phyloP scores from a whole-genome alignment of 2,329 filamentous ascomycete genomes.

The Alternaria novae-zelandiae region DNA sequence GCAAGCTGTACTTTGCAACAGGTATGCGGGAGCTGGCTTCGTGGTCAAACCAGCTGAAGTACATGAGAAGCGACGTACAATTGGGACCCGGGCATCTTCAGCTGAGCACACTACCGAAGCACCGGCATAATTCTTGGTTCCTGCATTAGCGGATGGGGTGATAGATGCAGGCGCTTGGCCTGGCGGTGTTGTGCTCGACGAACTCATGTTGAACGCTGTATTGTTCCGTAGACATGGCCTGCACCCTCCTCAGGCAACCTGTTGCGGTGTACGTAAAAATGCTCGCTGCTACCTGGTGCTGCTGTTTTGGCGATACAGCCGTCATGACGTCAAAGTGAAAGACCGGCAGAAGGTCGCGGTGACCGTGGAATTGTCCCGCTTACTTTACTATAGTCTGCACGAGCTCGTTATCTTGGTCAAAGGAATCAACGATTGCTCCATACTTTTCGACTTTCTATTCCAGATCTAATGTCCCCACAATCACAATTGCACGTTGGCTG shows the following conservation, averaged over 20 bases:
- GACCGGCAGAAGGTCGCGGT: background rate
- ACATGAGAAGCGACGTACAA: conserved; percentile 13
- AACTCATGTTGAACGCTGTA: background rate
- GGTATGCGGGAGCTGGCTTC: conserved; percentile 8
- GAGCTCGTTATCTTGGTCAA: background rate
- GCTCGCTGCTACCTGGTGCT: background rate
- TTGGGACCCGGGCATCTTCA: conserved; percentile 3
- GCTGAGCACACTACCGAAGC: background rate
- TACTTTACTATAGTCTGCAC: background rate
- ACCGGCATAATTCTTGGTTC: background rate
- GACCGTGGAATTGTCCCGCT: background rate
- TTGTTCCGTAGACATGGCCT: background rate
- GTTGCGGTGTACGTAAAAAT: background rate
- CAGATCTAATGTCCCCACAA: background rate
- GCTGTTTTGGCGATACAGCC: background rate
- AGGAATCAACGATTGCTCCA: background rate
- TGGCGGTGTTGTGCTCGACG: background rate
- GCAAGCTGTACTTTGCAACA: conserved; percentile 2
- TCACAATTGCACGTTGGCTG: background rate
- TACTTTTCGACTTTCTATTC: background rate
- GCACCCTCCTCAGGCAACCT: background rate
- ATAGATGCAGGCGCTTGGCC: background rate
- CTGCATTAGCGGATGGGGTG: background rate
- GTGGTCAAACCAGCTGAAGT: conserved; percentile 11
- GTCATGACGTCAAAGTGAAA: background rate